Conservation (phyloP, 2,329 filamentous ascomycete species). For the Cercospora nicotianae region DNA sequence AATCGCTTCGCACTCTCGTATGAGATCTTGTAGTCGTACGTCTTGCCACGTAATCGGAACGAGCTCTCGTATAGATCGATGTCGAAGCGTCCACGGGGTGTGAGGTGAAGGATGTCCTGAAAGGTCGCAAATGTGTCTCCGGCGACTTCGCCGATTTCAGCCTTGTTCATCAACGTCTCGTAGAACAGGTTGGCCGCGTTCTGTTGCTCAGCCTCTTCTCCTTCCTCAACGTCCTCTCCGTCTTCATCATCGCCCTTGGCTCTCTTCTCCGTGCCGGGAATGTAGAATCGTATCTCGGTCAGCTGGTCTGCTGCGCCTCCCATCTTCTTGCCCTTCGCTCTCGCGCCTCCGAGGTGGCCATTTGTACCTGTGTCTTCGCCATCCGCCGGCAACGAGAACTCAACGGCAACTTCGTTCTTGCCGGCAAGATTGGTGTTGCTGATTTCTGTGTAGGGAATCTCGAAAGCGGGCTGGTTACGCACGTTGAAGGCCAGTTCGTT, state of each 20-base stretch:
- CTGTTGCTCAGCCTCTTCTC: conserved; percentile 68
- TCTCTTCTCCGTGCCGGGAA: conserved; percentile 81
- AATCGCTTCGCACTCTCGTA: conserved; percentile 98
- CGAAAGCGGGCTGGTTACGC: conserved; percentile 92
- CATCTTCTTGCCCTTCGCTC: conserved; percentile 80
- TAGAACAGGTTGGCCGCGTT: conserved; percentile 98
- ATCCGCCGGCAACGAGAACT: conserved; percentile 77
- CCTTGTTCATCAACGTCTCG: conserved; percentile 96
- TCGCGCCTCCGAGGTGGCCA: conserved; percentile 70
- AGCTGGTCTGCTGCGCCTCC: conserved; percentile 88
- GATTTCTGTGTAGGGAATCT: conserved; percentile 95
- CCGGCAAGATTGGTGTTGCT: conserved; percentile 96
- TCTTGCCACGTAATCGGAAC: conserved; percentile 95
- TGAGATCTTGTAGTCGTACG: conserved; percentile 99
- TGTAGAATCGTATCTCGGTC: conserved; percentile 98
- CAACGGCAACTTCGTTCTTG: conserved; percentile 95
- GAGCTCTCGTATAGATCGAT: conserved; percentile 99
- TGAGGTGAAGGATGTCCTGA: conserved; percentile 93
- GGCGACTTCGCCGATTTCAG: conserved; percentile 98
- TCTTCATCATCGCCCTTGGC: conserved; percentile 70
- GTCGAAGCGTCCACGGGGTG: conserved; percentile 96
- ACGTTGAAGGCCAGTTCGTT: conserved; percentile 95
- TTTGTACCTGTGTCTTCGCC: conserved; percentile 72
- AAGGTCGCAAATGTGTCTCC: conserved; percentile 98
- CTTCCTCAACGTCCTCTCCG: conserved; percentile 58